Conservation (phyloP, 2,329 filamentous ascomycete species). For the Fusarium camptoceras region DNA sequence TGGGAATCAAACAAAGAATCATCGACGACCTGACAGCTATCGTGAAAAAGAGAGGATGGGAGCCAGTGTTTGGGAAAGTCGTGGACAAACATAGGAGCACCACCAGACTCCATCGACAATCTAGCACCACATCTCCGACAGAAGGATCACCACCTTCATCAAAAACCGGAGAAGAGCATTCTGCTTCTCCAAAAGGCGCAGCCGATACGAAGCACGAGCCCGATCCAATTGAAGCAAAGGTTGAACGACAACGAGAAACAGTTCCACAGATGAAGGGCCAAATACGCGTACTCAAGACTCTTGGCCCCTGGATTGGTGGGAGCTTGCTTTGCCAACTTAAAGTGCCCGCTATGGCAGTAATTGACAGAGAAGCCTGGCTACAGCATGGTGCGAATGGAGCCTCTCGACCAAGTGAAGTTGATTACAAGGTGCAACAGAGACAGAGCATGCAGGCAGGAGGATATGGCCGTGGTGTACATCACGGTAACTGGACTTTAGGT, state of each 20-base stretch:
- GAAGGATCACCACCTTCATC: constrained; percentile 40
- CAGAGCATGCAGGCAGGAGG: constrained; percentile 73
- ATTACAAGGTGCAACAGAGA: constrained; percentile 67
- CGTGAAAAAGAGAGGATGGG: constrained; percentile 79
- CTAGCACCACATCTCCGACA: constrained; percentile 34
- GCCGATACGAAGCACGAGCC: constrained; percentile 44
- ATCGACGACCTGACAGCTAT: constrained; percentile 78
- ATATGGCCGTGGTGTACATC: constrained; percentile 55
- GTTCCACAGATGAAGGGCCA: constrained; percentile 65
- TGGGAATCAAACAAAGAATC: constrained; percentile 82
- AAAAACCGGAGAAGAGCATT: constrained; percentile 42
- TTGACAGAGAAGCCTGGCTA: constrained; percentile 78
- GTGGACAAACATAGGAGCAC: constrained; percentile 66
- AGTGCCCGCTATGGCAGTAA: constrained; percentile 73
- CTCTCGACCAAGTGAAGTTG: constrained; percentile 68
- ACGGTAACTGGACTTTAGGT: constrained; percentile 71
- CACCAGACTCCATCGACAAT: constrained; percentile 54
- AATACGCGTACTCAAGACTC: constrained; percentile 73
- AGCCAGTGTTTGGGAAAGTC: constrained; percentile 77
- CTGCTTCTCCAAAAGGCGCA: constrained; percentile 35
- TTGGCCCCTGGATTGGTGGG: constrained; percentile 81
- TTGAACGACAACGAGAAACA: constrained; percentile 50
- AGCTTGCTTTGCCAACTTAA: constrained; percentile 77
- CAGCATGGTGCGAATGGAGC: constrained; percentile 74
- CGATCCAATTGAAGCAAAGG: constrained; percentile 54